Conservation (phyloP, 495 filamentous ascomycete genomes). For the Annulohypoxylon moriforme region DNA sequence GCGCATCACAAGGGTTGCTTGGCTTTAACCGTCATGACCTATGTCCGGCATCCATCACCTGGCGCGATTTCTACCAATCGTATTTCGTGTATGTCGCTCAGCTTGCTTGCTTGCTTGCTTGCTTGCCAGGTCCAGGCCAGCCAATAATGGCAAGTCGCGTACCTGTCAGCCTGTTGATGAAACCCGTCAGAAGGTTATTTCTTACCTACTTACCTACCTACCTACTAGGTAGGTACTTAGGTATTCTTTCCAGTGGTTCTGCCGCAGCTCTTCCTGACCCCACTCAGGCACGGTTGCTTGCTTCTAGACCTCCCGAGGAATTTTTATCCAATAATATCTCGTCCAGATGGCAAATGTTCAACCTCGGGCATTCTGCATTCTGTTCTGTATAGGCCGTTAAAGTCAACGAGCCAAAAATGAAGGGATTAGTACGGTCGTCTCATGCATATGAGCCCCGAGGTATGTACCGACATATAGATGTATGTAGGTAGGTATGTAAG, state of each 20-base stretch:
- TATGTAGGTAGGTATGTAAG: too few relatives aligned
- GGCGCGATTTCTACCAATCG: conserved; percentile 35
- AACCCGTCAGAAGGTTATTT: conserved; percentile 41
- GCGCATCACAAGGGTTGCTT: conserved; percentile 28
- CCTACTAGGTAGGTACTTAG: too few relatives aligned
- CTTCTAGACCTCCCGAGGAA: conserved; percentile 31
- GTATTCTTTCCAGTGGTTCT: conserved; percentile 6
- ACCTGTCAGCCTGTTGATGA: conserved; percentile 31
- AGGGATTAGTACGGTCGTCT: neutral
- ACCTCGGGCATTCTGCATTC: conserved; percentile 33
- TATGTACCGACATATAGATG: neutral
- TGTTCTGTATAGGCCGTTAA: conserved; percentile 19
- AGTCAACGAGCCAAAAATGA: neutral
- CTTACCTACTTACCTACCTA: too few relatives aligned
- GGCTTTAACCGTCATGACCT: conserved; percentile 30
- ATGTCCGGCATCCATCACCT: conserved; percentile 40
- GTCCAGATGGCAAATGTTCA: conserved; percentile 26
- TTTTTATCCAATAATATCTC: conserved; percentile 23
- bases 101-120: too few relatives aligned
- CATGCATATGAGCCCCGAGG: neutral
- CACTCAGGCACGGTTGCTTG: conserved; percentile 40
- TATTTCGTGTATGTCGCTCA: conserved; percentile 31
- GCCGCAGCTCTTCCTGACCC: conserved; percentile 28
- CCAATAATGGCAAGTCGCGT: conserved; percentile 36
- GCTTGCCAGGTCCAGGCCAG: conserved; percentile 12